Conservation (phyloP, 176 grass and related monocot species). For the Olyra latifolia region DNA sequence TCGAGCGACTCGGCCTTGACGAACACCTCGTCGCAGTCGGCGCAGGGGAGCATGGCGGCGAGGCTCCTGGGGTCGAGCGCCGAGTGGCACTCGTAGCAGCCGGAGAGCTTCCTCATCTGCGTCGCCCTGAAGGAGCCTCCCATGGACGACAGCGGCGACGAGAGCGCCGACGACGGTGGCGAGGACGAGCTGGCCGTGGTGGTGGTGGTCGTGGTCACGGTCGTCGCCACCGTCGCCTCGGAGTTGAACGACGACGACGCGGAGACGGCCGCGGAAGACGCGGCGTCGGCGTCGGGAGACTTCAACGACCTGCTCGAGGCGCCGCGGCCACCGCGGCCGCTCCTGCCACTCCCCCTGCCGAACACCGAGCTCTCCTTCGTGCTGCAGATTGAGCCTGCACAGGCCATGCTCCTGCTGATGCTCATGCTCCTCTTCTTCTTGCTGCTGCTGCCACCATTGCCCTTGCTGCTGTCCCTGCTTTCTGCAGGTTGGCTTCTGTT, state of each 20-base stretch:
- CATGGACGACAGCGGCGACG: constrained; percentile 55
- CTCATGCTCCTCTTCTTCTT: constrained; percentile 32
- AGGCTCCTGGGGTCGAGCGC: constrained; percentile 49
- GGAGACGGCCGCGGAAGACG: constrained; percentile 42
- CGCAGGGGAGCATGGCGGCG: constrained; percentile 47
- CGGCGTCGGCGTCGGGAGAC: constrained; percentile 20
- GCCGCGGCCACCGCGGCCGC: background rate
- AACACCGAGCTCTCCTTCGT: constrained; percentile 54
- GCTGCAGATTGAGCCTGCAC: constrained; percentile 48
- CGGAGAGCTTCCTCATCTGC: constrained; percentile 76
- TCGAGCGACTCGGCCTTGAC: constrained; percentile 63
- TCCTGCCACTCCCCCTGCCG: constrained; percentile 7
- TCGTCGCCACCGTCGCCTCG: constrained; percentile 31
- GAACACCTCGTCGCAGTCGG: constrained; percentile 75
- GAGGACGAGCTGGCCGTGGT: constrained; percentile 30
- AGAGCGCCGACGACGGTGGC: constrained; percentile 41
- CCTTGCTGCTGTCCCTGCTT: background rate
- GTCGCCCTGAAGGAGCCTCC: constrained; percentile 53
- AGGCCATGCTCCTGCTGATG: constrained; percentile 46
- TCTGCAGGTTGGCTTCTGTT: background rate
- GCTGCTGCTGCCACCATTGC: background rate
- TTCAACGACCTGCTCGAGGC: constrained; percentile 37
- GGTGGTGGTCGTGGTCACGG: constrained; percentile 6
- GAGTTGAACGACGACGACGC: constrained; percentile 85
- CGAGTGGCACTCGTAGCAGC: constrained; percentile 70